phyloP scores from a whole-genome alignment of 305 asterid genomes.

The Ajuga reptans region DNA sequence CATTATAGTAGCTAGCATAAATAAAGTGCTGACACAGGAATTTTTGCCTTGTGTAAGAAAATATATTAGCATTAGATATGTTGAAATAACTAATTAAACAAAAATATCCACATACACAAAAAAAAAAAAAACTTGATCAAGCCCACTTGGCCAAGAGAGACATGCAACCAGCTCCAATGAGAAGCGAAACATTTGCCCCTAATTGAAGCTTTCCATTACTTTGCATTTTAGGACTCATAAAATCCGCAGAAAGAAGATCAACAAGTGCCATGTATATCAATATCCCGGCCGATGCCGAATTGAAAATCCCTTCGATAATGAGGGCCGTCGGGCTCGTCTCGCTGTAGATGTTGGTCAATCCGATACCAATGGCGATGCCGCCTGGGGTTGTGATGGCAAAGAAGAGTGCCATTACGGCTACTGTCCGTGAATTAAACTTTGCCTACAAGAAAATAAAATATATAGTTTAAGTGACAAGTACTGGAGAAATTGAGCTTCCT shows the following conservation, averaged over 20 bases:
- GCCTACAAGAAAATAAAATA: not conserved
- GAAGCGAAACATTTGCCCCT: constrained; percentile 38
- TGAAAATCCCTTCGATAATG: constrained; percentile 38
- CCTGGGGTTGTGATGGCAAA: not conserved
- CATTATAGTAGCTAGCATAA: too few relatives aligned
- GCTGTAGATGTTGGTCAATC: constrained; percentile 25
- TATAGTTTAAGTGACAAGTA: too few relatives aligned
- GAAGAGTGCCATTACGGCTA: not conserved
- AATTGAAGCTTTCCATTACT: constrained; percentile 35
- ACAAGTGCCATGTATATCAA: constrained; percentile 50
- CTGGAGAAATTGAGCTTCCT: too few relatives aligned
- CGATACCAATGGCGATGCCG: not conserved
- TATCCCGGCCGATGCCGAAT: constrained; percentile 50
- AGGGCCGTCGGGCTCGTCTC: constrained; percentile 44
- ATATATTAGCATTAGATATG: too few relatives aligned
- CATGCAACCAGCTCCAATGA: constrained; percentile 60
- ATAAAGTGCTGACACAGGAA: too few relatives aligned
- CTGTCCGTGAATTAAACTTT: not conserved
- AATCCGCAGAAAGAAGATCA: constrained; percentile 48
- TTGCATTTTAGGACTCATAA: constrained; percentile 47
- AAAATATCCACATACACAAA: not conserved
- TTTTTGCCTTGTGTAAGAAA: too few relatives aligned
- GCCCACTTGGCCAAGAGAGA: constrained; percentile 60
- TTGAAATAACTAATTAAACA: too few relatives aligned
- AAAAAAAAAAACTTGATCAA: not conserved